Evolutionary conservation across 2,329 filamentous ascomycete genomes (phyloP), one percentile per base, ranked within the genome.

Genomic region (Penicillium sp.): DNA sequence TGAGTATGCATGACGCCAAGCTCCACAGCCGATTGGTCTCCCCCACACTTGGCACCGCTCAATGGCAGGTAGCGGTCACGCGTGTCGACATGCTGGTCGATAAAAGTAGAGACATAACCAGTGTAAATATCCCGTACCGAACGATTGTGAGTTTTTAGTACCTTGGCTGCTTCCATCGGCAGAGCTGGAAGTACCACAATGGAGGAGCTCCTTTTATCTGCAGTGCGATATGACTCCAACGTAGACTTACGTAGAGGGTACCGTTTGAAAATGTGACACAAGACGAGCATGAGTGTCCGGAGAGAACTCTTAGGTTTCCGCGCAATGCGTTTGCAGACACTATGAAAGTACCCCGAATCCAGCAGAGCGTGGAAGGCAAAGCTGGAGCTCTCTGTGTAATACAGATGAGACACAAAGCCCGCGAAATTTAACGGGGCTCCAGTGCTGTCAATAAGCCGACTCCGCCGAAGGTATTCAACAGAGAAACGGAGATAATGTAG

Each of bases 401-500:
- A 92, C 1, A 93, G 74, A 71, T 92, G 88, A 0, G 85, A 83
- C 0, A 92, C 82, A 3, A 85, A 78, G 0, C 85, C 85, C 0
- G 89, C 83, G 67, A 92, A 90, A 67, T 92, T 89, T 12, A 92
- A 73, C 0, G 89, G 88, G 1, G 71, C 75, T 44, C 89, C 89
- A 1, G 74, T 68, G 0, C 75, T 69, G 3, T 83, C 84, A 8
- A 93, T 76, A 0, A 93, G 81, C 42, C 83, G 77, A 62, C 91
- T 86, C 33, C 87, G 79, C 20, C 88, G 82, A 1, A 93, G 79
- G 63, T 91, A 93, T 60, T 93, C 89, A 43, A 93, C 89, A 0
- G 89, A 92, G 70, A 93, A 93, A 3, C 89, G 83, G 6, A 93
- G 72, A 66, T 92, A 89, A 67, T 93, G 89, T 49, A 89, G 80